Conservation (phyloP, 352 stramenopile genomes). For the Phytophthora macrochlamydospora region DNA sequence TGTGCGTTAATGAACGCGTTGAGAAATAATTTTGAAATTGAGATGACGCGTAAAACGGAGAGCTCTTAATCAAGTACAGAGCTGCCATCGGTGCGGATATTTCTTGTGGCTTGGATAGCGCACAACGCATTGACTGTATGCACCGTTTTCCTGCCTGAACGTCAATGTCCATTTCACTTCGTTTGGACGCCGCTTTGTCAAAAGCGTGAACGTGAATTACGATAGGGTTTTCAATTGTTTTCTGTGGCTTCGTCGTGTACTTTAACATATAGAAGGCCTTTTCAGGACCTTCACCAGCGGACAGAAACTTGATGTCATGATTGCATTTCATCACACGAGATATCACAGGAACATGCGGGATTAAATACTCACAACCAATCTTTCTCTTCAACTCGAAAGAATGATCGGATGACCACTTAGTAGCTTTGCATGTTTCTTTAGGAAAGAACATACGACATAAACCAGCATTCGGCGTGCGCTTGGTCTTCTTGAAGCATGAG, state of each 20-base stretch:
- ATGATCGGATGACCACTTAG: constrained; percentile 1
- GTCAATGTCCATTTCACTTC: not conserved
- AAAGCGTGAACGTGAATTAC: constrained; percentile 5
- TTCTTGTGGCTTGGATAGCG: constrained; percentile 14
- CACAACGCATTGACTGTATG: constrained; percentile 15
- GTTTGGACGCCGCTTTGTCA: constrained; percentile 5
- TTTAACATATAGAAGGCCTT: constrained; percentile 16
- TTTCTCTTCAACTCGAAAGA: constrained; percentile 1
- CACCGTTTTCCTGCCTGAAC: constrained; percentile 3
- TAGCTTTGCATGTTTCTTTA: not conserved
- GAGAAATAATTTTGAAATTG: constrained; percentile 5
- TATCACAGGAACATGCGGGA: constrained; percentile 3
- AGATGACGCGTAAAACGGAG: constrained; percentile 5
- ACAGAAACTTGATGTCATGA: constrained; percentile 9
- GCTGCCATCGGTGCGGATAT: constrained; percentile 3
- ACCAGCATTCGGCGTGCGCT: not conserved
- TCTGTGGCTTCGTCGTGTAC: constrained; percentile 9
- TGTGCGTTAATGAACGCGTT: not conserved
- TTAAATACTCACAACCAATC: constrained; percentile 9
- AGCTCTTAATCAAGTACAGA: not conserved
- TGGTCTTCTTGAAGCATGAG: constrained; percentile 7
- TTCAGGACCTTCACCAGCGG: not conserved
- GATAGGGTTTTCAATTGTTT: constrained; percentile 5
- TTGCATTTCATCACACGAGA: constrained; percentile 5
- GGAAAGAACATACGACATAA: constrained; percentile 8